Conservation (phyloP, 2,329 filamentous ascomycete species). For the Coccinonectria pachysandricola region DNA sequence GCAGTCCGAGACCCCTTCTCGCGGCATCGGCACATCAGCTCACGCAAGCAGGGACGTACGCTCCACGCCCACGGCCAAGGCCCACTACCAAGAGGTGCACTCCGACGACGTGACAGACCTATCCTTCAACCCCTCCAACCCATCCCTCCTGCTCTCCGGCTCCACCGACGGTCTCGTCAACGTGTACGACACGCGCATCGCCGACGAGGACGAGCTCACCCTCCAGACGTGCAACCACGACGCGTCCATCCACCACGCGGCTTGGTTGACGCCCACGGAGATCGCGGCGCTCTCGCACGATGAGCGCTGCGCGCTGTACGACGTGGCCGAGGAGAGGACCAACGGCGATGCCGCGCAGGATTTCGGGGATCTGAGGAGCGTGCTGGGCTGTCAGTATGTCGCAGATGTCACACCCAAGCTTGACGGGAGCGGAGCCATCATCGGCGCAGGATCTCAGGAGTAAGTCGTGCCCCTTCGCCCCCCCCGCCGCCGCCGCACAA, state of each 20-base stretch:
- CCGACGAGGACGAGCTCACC: conserved; percentile 68
- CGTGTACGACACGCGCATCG: conserved; percentile 59
- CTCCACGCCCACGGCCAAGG: conserved; percentile 32
- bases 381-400: conserved; percentile 63
- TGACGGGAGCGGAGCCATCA: conserved; percentile 46
- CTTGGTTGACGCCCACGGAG: conserved; percentile 54
- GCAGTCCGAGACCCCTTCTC: no score
- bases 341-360: conserved; percentile 44
- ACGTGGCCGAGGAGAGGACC: conserved; percentile 52
- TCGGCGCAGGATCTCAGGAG: conserved; percentile 60
- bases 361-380: conserved; percentile 59
- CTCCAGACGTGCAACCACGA: conserved; percentile 70
- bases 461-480: conserved; percentile 31
- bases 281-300: conserved; percentile 69
- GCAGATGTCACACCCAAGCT: conserved; percentile 54
- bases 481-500: no score
- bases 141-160: conserved; percentile 58
- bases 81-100: conserved; percentile 54
- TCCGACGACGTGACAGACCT: conserved; percentile 56
- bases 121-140: conserved; percentile 47
- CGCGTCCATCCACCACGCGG: conserved; percentile 63
- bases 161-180: conserved; percentile 74
- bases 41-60: conserved; percentile 43
- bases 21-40: background rate
- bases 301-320: conserved; percentile 66